phyloP scores from a whole-genome alignment of 495 filamentous ascomycete genomes.

The Lophiotrema nucula region DNA sequence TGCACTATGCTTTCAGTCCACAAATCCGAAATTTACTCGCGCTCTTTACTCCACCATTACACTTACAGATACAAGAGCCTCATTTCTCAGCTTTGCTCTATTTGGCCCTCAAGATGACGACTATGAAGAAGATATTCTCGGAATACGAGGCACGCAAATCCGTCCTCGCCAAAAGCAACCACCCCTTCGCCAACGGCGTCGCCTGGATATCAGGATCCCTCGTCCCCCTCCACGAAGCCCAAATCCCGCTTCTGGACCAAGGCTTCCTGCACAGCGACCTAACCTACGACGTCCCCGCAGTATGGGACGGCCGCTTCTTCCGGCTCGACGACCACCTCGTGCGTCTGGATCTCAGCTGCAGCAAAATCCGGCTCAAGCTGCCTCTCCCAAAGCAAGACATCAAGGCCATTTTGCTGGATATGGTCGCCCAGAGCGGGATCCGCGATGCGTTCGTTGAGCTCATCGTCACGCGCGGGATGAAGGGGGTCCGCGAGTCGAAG shows the following conservation, averaged over 20 bases:
- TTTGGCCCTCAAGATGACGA: conserved; percentile 36
- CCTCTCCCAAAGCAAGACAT: conserved; percentile 40
- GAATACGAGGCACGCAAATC: conserved; percentile 37
- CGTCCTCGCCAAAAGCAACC: conserved; percentile 35
- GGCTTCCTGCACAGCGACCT: conserved; percentile 48
- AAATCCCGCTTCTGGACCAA: conserved; percentile 45
- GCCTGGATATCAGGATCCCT: conserved; percentile 43
- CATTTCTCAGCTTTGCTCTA: too few relatives aligned
- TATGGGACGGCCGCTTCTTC: conserved; percentile 46
- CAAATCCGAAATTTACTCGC: too few relatives aligned
- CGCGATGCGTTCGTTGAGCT: conserved; percentile 46
- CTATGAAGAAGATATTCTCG: conserved; percentile 40
- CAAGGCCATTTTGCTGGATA: conserved; percentile 41
- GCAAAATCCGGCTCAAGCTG: conserved; percentile 42
- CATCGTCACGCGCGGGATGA: conserved; percentile 45
- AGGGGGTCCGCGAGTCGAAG: conserved; percentile 38
- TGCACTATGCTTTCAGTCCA: too few relatives aligned
- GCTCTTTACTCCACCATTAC: too few relatives aligned
- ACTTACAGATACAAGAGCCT: too few relatives aligned
- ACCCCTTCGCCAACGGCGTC: conserved; percentile 41
- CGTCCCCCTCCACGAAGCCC: conserved; percentile 39
- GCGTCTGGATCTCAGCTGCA: conserved; percentile 41
- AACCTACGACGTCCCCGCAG: conserved; percentile 46
- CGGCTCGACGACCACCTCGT: conserved; percentile 44
- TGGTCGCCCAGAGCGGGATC: conserved; percentile 44